These are phyloP conservation scores for Vigna trinervia DNA, from an alignment of 306 rosid genomes.

Conservation along the genomic window DNA sequence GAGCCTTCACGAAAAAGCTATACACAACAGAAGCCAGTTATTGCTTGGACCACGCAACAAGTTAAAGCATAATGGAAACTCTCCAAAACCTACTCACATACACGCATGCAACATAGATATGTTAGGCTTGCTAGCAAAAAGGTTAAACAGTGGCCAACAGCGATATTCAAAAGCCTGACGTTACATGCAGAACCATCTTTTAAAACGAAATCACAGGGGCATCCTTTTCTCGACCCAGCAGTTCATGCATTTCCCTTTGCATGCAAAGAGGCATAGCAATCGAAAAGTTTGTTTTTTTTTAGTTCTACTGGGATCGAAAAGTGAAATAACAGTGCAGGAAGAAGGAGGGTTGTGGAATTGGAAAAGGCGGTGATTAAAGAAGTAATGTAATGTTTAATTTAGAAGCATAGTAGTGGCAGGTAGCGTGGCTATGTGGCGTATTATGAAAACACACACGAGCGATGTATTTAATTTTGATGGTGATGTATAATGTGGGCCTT, in stretches of 20 bases:
- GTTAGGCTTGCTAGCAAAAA: slow-evolving; percentile 35
- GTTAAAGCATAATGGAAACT: background rate
- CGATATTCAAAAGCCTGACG: slow-evolving; percentile 41
- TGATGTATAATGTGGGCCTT: slow-evolving; percentile 53
- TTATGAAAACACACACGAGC: slow-evolving; percentile 50
- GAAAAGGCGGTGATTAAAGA: slow-evolving; percentile 5
- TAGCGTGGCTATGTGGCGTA: slow-evolving; percentile 31
- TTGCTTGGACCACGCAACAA: slow-evolving; percentile 40
- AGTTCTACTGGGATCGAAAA: too few relatives aligned
- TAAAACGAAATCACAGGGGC: background rate
- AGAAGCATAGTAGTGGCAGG: background rate
- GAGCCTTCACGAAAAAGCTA: background rate
- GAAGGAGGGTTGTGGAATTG: background rate
- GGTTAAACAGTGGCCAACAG: slow-evolving; percentile 29
- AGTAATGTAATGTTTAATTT: slow-evolving; percentile 13
- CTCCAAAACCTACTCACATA: slow-evolving; percentile 16
- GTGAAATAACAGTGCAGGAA: background rate
- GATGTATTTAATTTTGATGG: slow-evolving; percentile 46
- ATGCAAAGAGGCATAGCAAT: too few relatives aligned
- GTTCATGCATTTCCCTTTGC: background rate
- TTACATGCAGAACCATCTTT: slow-evolving; percentile 13
- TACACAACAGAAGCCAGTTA: background rate
- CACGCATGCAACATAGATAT: background rate
- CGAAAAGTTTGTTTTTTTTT: too few relatives aligned
- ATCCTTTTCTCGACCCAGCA: slow-evolving; percentile 1